Evolutionary conservation across 139 green algal species (phyloP), one percentile per base, ranked within the genome.

Genomic region (Coelastrella sp.): DNA sequence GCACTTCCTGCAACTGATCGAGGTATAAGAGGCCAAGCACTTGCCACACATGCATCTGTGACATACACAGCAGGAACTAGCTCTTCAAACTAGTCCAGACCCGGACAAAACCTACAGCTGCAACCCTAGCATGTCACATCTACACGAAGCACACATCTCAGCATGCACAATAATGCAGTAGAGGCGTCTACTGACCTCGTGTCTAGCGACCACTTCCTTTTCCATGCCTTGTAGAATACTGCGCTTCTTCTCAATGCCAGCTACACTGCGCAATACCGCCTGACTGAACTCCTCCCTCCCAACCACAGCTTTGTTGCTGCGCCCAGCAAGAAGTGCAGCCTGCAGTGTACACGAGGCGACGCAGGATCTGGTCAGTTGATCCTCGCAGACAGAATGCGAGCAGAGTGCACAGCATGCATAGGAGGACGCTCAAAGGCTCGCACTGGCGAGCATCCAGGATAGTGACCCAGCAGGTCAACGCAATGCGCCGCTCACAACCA

Each of bases 231-330:
- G 86, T 71, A 97, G 90, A 11, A 98, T 92, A 66, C 89, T 95
- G 60, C 97, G 84, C 93, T 99, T 99, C 95, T 99, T 99, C 93
- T 99, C 97, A 32, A 99, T 94, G 77, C 97, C 97, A 14, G 96
- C 96, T 66, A 98, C 93, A n/a, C 95, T 89, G 10, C 96, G 88
- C 86, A 98, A 85, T 23, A 98, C 91, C 5, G 96, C 96, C 8
- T 89, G 83, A 86, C 97, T 96, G 92, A 98, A 98, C 88, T 98
- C 96, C 57, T 86, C 92, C 7, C 54, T 14, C 3, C 91, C 91
- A 32, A 97, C 94, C 73, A 93, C 22, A 23, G 71, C 75, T 77
- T 93, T 94, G 85, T 87, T 92, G 58, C 7, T 61, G 22, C 95
- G 80, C 5, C 93, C 95, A 13, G 94, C 95, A 81, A 97, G 88